Evolutionary conservation across 306 rosid genomes (phyloP).

Genomic region (Macrotyloma uniflorum): DNA sequence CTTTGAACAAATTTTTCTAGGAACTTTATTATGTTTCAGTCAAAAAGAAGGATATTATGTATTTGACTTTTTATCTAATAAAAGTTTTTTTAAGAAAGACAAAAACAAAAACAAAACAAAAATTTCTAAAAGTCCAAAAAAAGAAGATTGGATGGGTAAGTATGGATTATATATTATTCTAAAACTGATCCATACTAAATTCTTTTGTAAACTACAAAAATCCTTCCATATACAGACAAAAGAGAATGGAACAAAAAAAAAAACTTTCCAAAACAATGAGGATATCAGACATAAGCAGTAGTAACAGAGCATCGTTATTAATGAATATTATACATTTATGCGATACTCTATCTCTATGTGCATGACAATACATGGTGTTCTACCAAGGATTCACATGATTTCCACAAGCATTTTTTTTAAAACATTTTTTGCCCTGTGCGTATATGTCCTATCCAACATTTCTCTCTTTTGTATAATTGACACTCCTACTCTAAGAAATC

Average conservation of each 20-base stretch:
- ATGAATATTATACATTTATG: not conserved
- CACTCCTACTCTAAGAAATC: not conserved
- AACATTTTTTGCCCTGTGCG: not conserved
- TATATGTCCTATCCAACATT: not conserved
- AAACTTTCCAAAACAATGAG: not conserved
- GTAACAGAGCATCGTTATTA: not conserved
- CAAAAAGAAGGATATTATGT: not conserved
- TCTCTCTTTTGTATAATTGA: constrained; percentile 1
- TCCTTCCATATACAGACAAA: constrained; percentile 1
- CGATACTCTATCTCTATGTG: not conserved
- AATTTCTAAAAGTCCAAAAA: not conserved
- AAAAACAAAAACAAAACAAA: not conserved
- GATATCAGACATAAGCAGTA: not conserved
- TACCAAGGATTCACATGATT: not conserved
- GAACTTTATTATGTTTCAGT: too few relatives aligned
- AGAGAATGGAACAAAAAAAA: constrained; percentile 1
- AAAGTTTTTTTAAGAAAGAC: too few relatives aligned
- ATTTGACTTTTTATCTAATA: not conserved
- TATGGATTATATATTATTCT: not conserved
- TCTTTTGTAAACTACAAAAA: not conserved
- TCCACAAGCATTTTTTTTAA: not conserved
- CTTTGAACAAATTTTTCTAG: not conserved
- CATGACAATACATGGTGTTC: not conserved
- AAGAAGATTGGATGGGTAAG: not conserved
- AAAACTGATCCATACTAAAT: not conserved